These are phyloP conservation scores for Moringa oleifera DNA, from an alignment of 345 rosid genomes.

Conservation along the genomic window DNA sequence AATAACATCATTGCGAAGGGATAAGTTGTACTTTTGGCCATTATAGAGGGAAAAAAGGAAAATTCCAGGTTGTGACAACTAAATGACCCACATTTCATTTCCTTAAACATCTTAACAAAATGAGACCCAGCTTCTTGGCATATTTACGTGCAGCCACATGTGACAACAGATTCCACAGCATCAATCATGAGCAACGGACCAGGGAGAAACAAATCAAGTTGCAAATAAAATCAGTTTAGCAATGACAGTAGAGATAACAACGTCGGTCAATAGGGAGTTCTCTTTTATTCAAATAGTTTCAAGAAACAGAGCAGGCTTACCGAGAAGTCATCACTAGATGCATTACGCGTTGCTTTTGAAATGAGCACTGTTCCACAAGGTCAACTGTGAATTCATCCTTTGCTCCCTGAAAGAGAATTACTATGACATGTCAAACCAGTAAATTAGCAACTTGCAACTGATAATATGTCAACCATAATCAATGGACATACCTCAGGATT, in stretches of 20 bases:
- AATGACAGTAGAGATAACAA: not conserved
- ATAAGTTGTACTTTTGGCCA: no score
- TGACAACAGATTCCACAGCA: no score
- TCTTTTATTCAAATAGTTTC: not conserved
- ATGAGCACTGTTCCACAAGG: constrained; percentile 97
- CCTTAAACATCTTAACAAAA: not conserved
- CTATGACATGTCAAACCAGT: not conserved
- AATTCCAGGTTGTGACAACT: not conserved
- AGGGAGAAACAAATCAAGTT: no score
- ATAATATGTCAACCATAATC: constrained; percentile 7
- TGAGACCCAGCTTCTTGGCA: no score
- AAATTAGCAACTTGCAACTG: not conserved
- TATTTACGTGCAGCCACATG: no score
- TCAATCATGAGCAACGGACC: no score
- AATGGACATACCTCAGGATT: constrained; percentile 58
- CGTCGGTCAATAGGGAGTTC: constrained; percentile 5
- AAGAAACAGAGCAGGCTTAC: constrained; percentile 33
- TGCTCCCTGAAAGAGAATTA: constrained; percentile 51
- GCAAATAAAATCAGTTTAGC: no score
- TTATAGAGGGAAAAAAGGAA: no score
- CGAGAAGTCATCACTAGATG: constrained; percentile 86
- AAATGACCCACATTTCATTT: not conserved
- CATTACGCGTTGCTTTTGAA: constrained; percentile 94
- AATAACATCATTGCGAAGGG: not conserved
- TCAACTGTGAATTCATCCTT: constrained; percentile 95